These are phyloP conservation scores for Phytopythium boreale DNA, from an alignment of 352 stramenopile species.

Conservation along the genomic window DNA sequence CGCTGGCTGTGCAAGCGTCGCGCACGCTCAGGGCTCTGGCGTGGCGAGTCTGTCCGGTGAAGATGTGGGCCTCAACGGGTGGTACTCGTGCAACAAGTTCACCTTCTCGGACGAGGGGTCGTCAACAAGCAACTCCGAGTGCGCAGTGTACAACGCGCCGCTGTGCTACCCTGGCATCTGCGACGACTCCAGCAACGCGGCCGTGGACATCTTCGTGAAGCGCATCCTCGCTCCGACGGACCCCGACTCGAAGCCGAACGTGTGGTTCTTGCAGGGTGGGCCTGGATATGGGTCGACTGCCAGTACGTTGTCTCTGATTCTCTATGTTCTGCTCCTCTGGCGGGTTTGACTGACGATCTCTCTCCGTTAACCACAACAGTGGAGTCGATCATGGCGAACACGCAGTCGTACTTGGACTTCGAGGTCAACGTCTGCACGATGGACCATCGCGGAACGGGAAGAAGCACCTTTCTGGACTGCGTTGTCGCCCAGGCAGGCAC, in stretches of 20 bases:
- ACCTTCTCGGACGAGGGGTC: slow-evolving; percentile 21
- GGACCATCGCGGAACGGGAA: slow-evolving; percentile 47
- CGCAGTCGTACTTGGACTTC: slow-evolving; percentile 23
- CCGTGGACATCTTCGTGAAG: slow-evolving; percentile 45
- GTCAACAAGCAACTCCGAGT: slow-evolving; percentile 18
- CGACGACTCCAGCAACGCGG: slow-evolving; percentile 8
- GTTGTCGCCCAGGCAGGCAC: slow-evolving; percentile 30
- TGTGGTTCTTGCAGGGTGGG: slow-evolving; percentile 47
- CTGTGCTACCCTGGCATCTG: slow-evolving; percentile 33
- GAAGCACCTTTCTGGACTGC: slow-evolving; percentile 38
- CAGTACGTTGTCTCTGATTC: slow-evolving; percentile 25
- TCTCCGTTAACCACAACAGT: slow-evolving; percentile 23
- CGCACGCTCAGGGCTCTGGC: too few relatives aligned
- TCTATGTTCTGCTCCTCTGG: too few relatives aligned
- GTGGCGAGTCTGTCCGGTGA: too few relatives aligned
- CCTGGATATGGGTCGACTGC: slow-evolving; percentile 31
- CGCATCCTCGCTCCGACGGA: slow-evolving; percentile 25
- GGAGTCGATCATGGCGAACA: slow-evolving; percentile 28
- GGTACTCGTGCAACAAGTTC: slow-evolving; percentile 25
- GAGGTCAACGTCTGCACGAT: slow-evolving; percentile 55
- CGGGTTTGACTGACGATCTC: neutral
- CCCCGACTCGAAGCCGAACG: slow-evolving; percentile 18
- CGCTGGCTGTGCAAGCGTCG: too few relatives aligned
- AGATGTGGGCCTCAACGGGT: slow-evolving; percentile 34
- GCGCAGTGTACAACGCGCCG: slow-evolving; percentile 26